Base-by-base conservation (phyloP, 169 alveolate genomes). In the Plasmodium inui region DNA sequence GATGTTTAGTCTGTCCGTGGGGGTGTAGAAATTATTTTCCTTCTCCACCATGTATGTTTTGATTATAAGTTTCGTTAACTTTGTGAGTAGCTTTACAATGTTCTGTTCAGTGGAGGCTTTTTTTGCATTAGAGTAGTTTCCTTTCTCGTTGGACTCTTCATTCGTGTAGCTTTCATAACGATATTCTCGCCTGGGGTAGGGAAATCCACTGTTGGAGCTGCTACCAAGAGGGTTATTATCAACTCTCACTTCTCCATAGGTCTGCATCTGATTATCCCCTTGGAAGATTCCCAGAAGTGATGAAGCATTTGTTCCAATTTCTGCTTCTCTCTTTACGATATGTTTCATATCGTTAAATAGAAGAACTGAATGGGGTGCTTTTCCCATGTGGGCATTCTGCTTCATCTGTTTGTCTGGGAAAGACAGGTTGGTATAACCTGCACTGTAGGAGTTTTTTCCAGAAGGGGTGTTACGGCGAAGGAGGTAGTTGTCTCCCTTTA, bases 1-100 rank as follows among this genome's bases (percentile, higher is more conserved):
- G 2, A 89, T 89, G 30, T 89, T 89, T 89, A 89, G 14, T 89
- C 94, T 89, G 30, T 89, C 94, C 72, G 44, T 37, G 6, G 94
- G 74, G 28, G 94, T 61, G 41, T 89, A 46, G 32, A 89, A 30
- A 17, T 78, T 39, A 80, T 41, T 19, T 79, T 78, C 73, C n/a
- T 26, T 71, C 4, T 79, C 74, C n/a, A 55, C 26, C 26, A 57
- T 9, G 44, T 89, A 89, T 28, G 90, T 89, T 10, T 19, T 89
- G 50, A 12, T 41, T 10, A 89, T 79, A 26, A 89, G 82, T 89
- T 61, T 89, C 3, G 50, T 72, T 41, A 89, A 61, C 4, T 53
- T 14, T 14, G 67, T 57, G 4, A 89, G 30, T 6, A 89, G 71
- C 12, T 79, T 55, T 5, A 89, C 22, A 39, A 89, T 79, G 50